phyloP scores from a whole-genome alignment of 2,329 filamentous ascomycete species.

The Calonectria multiphialidica region DNA sequence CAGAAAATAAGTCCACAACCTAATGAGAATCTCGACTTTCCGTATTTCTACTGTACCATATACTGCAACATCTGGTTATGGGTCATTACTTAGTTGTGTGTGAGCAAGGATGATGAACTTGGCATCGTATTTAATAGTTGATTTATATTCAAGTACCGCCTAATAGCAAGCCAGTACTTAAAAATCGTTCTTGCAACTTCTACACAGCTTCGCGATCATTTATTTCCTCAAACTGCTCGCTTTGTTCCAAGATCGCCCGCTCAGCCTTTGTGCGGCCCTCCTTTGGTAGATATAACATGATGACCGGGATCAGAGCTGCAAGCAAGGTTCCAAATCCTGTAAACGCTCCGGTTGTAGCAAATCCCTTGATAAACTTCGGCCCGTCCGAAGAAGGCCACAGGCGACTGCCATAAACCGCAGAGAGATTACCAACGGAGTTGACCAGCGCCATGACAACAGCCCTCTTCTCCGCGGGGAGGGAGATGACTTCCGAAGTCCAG shows the following conservation, averaged over 20 bases:
- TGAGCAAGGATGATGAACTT: no score
- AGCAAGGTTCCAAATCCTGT: slow-evolving; percentile 40
- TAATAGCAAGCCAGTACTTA: no score
- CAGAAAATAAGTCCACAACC: no score
- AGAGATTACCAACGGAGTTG: slow-evolving; percentile 48
- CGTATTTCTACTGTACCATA: no score
- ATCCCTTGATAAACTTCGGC: slow-evolving; percentile 42
- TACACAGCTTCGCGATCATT: background rate
- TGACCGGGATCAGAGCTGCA: slow-evolving; percentile 35
- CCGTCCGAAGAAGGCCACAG: slow-evolving; percentile 45
- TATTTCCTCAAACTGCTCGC: slow-evolving; percentile 1
- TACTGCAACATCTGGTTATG: no score
- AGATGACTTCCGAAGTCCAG: slow-evolving; percentile 44
- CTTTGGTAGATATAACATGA: slow-evolving; percentile 25
- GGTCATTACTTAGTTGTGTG: no score
- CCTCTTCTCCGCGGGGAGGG: slow-evolving; percentile 46
- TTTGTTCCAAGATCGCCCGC: background rate
- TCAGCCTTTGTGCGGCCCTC: slow-evolving; percentile 10
- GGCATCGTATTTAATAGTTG: no score
- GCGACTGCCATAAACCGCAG: slow-evolving; percentile 46
- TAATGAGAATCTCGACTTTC: no score
- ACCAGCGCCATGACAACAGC: slow-evolving; percentile 48
- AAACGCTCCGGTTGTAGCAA: slow-evolving; percentile 45
- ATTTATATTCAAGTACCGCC: no score
- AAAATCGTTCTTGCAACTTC: no score